Evolutionary conservation across 176 grass and related monocot species (phyloP).

Genomic region (Metroxylon sagu): DNA sequence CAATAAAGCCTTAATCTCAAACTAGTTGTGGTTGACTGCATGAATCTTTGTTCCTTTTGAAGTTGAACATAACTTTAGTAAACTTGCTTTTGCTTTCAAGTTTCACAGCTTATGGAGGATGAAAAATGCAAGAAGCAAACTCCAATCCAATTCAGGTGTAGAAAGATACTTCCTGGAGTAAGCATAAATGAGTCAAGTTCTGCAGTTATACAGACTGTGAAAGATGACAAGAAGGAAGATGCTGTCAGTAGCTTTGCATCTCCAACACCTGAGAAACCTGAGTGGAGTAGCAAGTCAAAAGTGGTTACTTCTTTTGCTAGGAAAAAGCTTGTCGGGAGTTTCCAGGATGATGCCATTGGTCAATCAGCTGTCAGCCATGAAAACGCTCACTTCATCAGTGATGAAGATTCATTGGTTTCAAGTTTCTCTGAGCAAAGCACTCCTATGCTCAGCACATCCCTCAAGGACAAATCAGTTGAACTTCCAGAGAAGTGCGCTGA

Average conservation of each 20-base stretch:
- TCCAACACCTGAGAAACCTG: slow-evolving; percentile 64
- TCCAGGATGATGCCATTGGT: slow-evolving; percentile 34
- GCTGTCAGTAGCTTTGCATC: slow-evolving; percentile 44
- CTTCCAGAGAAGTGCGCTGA: slow-evolving; percentile 66
- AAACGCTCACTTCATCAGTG: slow-evolving; percentile 14
- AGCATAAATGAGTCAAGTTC: slow-evolving; percentile 16
- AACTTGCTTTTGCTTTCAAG: too few species aligned
- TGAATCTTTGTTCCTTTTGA: not conserved
- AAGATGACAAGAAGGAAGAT: slow-evolving; percentile 23
- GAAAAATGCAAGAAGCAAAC: slow-evolving; percentile 18
- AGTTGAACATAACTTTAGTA: not conserved
- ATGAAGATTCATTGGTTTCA: slow-evolving; percentile 14
- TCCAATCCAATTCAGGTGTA: slow-evolving; percentile 22
- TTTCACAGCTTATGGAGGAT: slow-evolving; percentile 36
- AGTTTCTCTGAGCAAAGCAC: not conserved
- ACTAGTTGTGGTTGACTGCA: not conserved
- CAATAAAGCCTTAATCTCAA: not conserved
- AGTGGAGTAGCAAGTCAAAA: slow-evolving; percentile 43
- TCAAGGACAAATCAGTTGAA: slow-evolving; percentile 20
- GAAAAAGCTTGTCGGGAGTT: slow-evolving; percentile 52
- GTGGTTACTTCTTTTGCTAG: slow-evolving; percentile 48
- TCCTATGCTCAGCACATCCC: not conserved
- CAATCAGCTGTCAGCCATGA: slow-evolving; percentile 3
- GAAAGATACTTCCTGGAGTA: slow-evolving; percentile 18
- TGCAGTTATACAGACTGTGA: slow-evolving; percentile 21